A percentile compares a stretch with the other conserved stretches of the same genome.
Evolutionary conservation across 208 protist species (phyloP).

Genomic region (Acanthamoeba healyi): DNA sequence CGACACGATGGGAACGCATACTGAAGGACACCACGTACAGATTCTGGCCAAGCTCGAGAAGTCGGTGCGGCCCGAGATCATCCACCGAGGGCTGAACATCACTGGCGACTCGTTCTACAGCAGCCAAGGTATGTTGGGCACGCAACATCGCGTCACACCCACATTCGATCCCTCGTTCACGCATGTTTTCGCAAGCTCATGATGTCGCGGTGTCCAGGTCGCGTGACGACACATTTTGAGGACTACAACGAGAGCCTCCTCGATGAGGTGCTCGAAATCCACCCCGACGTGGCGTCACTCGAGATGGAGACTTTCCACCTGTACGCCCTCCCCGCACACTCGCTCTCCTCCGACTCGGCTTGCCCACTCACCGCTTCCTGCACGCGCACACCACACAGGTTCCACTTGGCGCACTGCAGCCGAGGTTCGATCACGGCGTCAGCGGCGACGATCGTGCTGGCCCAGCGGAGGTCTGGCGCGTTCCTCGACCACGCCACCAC

Average conservation of each 20-base stretch:
- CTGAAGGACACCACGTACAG: not conserved
- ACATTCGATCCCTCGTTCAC: too few species aligned
- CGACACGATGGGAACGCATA: too few species aligned
- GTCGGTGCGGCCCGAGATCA: conserved; percentile 17
- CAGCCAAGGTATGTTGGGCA: conserved; percentile 78
- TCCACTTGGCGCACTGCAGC: conserved; percentile 52
- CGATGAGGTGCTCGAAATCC: conserved; percentile 71
- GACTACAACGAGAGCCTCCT: conserved; percentile 84
- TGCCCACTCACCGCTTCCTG: too few species aligned
- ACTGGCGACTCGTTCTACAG: conserved; percentile 87
- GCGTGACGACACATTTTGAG: conserved; percentile 78
- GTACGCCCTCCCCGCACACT: conserved; percentile 78
- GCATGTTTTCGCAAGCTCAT: not conserved
- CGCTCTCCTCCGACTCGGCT: not conserved
- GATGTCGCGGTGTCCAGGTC: not conserved
- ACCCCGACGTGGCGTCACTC: conserved; percentile 71
- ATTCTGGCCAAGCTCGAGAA: conserved; percentile 2
- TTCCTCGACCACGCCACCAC: conserved; percentile 73
- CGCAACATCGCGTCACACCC: too few species aligned
- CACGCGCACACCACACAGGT: not conserved
- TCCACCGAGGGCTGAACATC: conserved; percentile 75
- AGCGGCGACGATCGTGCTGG: conserved; percentile 81
- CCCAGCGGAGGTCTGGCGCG: conserved; percentile 66
- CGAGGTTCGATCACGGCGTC: conserved; percentile 51
- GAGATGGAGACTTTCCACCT: conserved; percentile 89